A percentile compares a stretch with the other conserved stretches of the same genome.
Conservation (phyloP, 805 yeast genomes). For the Wickerhamiella musiphila region DNA sequence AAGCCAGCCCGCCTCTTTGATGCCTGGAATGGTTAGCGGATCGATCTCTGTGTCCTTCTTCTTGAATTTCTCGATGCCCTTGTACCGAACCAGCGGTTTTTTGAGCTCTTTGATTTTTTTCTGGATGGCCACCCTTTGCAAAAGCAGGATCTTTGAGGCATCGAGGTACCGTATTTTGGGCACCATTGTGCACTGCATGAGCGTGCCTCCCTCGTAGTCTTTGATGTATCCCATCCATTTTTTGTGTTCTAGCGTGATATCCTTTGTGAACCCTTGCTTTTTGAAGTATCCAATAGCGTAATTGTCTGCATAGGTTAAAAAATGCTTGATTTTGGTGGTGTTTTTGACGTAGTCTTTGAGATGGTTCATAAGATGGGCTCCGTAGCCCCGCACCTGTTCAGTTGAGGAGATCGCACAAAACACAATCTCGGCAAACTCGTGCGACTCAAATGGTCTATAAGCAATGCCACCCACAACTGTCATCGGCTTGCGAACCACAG, state of each 20-base stretch:
- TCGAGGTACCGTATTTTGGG: slow-evolving; percentile 81
- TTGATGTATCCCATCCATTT: slow-evolving; percentile 98
- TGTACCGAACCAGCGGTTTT: slow-evolving; percentile 59
- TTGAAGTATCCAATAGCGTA: slow-evolving; percentile 98
- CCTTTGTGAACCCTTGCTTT: slow-evolving; percentile 95
- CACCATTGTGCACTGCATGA: slow-evolving; percentile 93
- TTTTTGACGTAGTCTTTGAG: slow-evolving; percentile 85
- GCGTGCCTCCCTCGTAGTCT: slow-evolving; percentile 97
- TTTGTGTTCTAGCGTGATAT: slow-evolving; percentile 65
- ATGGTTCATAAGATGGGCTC: slow-evolving; percentile 98
- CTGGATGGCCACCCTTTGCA: slow-evolving; percentile 84
- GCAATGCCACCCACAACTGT: slow-evolving; percentile 98
- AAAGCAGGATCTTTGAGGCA: slow-evolving; percentile 62
- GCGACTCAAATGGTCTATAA: slow-evolving; percentile 76
- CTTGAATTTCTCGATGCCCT: slow-evolving; percentile 62
- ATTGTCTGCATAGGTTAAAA: slow-evolving; percentile 92
- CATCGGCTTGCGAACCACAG: slow-evolving; percentile 82
- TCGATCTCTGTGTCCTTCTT: slow-evolving; percentile 31
- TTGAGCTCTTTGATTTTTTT: slow-evolving; percentile 56
- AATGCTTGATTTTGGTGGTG: slow-evolving; percentile 70
- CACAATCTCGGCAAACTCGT: slow-evolving; percentile 93
- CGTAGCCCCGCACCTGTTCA: slow-evolving; percentile 96
- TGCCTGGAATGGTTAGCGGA: slow-evolving; percentile 76
- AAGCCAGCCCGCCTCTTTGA: slow-evolving; percentile 92
- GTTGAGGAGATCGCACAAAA: slow-evolving; percentile 96